A percentile compares a stretch with the other conserved stretches of the same genome.
Conservation (phyloP, 2,329 filamentous ascomycete species). For the Fusarium napiforme region DNA sequence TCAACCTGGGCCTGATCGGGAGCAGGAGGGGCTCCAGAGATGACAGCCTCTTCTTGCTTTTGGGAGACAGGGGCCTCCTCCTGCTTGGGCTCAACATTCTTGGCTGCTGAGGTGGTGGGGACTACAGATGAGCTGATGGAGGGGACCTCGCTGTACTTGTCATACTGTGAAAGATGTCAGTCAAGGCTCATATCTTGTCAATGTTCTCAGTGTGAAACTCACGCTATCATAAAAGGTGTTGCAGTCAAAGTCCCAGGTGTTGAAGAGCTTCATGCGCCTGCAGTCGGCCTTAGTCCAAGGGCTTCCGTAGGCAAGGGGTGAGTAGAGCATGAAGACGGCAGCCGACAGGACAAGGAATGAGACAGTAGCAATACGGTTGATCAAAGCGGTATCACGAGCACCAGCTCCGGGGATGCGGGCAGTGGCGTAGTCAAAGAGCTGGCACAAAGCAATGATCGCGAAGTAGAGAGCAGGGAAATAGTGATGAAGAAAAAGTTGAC, state of each 20-base stretch:
- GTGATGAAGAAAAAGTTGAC: conserved; percentile 97
- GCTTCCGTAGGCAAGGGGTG: conserved; percentile 92
- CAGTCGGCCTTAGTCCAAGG: conserved; percentile 92
- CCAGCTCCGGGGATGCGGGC: conserved; percentile 76
- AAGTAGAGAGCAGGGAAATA: conserved; percentile 99
- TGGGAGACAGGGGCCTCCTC: conserved; percentile 41
- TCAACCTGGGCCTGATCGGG: conserved; percentile 51
- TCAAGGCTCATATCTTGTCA: neutral
- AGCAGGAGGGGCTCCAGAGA: conserved; percentile 61
- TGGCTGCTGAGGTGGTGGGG: conserved; percentile 42
- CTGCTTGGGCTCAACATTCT: conserved; percentile 40
- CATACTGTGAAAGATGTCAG: conserved; percentile 56
- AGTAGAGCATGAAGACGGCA: conserved; percentile 83
- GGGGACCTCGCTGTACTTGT: conserved; percentile 54
- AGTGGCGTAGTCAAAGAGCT: conserved; percentile 87
- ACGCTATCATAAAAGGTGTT: conserved; percentile 90
- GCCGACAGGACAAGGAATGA: conserved; percentile 79
- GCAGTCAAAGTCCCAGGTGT: conserved; percentile 97
- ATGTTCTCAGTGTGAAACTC: conserved; percentile 60
- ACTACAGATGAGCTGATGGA: conserved; percentile 45
- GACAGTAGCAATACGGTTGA: conserved; percentile 80
- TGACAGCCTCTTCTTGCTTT: conserved; percentile 48
- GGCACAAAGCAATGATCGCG: conserved; percentile 87
- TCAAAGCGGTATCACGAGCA: conserved; percentile 71
- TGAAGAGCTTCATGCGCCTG: conserved; percentile 85